Evolutionary conservation across 306 rosid species (phyloP).

Genomic region (Trichosanthes truncata): DNA sequence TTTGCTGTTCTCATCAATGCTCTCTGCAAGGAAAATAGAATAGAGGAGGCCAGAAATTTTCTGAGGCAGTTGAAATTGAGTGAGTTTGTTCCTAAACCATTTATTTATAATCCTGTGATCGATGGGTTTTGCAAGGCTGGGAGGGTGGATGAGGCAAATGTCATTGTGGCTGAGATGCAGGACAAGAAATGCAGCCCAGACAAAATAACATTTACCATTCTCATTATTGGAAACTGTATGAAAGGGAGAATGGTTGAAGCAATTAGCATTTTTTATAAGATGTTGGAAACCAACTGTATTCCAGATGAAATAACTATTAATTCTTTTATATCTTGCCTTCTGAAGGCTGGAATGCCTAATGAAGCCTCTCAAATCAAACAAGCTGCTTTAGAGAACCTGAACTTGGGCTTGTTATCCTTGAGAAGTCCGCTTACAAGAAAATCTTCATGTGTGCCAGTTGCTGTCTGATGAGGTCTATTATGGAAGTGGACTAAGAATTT

Average conservation of each 20-base stretch:
- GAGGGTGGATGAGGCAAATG: conserved; percentile 66
- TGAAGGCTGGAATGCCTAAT: conserved; percentile 78
- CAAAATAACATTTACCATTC: conserved; percentile 73
- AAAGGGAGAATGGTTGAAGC: conserved; percentile 72
- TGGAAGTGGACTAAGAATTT: conserved; percentile 9
- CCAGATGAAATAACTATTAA: conserved; percentile 58
- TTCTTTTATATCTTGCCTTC: conserved; percentile 59
- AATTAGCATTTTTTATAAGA: conserved; percentile 53
- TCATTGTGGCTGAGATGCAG: conserved; percentile 64
- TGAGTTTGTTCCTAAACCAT: conserved; percentile 40
- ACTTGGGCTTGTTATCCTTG: conserved; percentile 10
- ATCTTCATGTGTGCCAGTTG: conserved; percentile 33
- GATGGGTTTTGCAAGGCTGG: conserved; percentile 88
- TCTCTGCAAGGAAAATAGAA: conserved; percentile 60
- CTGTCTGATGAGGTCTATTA: conserved; percentile 17
- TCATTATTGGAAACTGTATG: conserved; percentile 83
- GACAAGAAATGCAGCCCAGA: conserved; percentile 59
- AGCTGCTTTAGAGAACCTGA: conserved; percentile 25
- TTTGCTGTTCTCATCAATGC: conserved; percentile 64
- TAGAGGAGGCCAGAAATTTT: conserved; percentile 51
- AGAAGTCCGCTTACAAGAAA: conserved; percentile 18
- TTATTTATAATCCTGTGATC: conserved; percentile 68
- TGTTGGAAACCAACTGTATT: conserved; percentile 54
- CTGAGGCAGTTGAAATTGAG: conserved; percentile 41
- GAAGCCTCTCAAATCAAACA: conserved; percentile 50